Evolutionary conservation across 495 filamentous ascomycete genomes (phyloP), one percentile per base, ranked within the genome.

Genomic region (Cladorrhinum samala): DNA sequence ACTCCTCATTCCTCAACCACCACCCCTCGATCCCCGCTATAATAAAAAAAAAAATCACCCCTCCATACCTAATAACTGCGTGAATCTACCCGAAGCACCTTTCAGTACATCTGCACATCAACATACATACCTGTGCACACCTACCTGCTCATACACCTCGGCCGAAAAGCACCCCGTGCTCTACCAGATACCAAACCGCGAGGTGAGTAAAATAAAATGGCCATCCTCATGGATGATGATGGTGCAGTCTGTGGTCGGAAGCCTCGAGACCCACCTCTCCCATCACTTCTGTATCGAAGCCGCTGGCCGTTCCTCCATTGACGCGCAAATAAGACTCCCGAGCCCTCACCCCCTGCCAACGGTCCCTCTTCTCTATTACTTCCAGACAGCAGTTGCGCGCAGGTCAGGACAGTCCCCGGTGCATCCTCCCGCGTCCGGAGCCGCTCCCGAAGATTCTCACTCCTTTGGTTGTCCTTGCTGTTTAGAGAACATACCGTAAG

Each of bases 241-340:
- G 27, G 27, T n/a, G n/a, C n/a, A n/a, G n/a, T n/a, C n/a, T n/a
- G n/a, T n/a, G n/a, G n/a, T n/a, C 27, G 27, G 27, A 33, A 6
- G 27, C 11, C 5, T 33, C 27, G 27, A 33, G 27, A 37, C 52
- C 53, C 57, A 55, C 47, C 59, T 18, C 48, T 33, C 27, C 27
- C 27, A 33, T 33, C 27, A 5, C 5, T 33, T 37, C 44, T 30
- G 20, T 36, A 38, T 25, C 37, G 27, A 25, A n/a, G 24, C 14
- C 21, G 42, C 11, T 23, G 23, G 18, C 30, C 24, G 25, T 19
- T 25, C 44, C 50, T 54, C 42, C 50, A 49, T 54, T 55, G 50
- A 62, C 60, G 50, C 60, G 60, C 56, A 63, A 59, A 61, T 53
- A 58, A 51, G 52, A 20, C 36, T 41, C 27, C 40, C 46, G 37